Evolutionary conservation across 768 basidiomycete genomes (phyloP).

Genomic region (Cyclocybe aegerita): DNA sequence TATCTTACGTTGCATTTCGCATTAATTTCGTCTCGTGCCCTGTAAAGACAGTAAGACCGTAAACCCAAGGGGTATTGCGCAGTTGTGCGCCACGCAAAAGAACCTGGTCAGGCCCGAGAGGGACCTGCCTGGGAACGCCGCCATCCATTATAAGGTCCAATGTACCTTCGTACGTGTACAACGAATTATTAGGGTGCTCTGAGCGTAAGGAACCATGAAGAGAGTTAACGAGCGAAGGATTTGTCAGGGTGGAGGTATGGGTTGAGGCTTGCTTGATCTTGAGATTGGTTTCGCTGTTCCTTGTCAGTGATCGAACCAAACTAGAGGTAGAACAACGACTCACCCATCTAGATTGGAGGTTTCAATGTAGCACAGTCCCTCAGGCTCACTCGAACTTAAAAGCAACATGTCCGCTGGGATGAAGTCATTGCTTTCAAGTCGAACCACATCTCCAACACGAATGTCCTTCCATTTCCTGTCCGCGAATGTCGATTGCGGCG

Average conservation of each 20-base stretch:
- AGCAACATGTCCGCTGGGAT: slow-evolving; percentile 95
- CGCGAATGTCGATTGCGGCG: slow-evolving; percentile 59
- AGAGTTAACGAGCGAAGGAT: slow-evolving; percentile 69
- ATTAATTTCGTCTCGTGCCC: slow-evolving; percentile 99
- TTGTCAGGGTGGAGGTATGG: slow-evolving; percentile 74
- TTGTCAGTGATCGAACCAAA: neutral
- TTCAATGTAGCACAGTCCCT: slow-evolving; percentile 96
- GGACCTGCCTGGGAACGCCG: slow-evolving; percentile 75
- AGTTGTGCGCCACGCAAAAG: slow-evolving; percentile 93
- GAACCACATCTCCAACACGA: slow-evolving; percentile 87
- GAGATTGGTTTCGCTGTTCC: slow-evolving; percentile 86
- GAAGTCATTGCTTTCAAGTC: slow-evolving; percentile 88
- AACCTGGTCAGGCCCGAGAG: slow-evolving; percentile 93
- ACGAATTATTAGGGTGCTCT: slow-evolving; percentile 95
- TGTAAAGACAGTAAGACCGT: slow-evolving; percentile 91
- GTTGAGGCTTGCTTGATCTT: slow-evolving; percentile 97
- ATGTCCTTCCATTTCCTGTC: slow-evolving; percentile 88
- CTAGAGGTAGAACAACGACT: slow-evolving; percentile 9
- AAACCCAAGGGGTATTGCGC: slow-evolving; percentile 95
- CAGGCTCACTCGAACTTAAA: slow-evolving; percentile 89
- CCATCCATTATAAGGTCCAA: slow-evolving; percentile 59
- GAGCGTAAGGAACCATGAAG: slow-evolving; percentile 86
- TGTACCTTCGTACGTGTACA: slow-evolving; percentile 93
- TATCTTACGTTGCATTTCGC: slow-evolving; percentile 92
- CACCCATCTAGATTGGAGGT: slow-evolving; percentile 98